A percentile compares a stretch with the other conserved stretches of the same genome.
Conservation (phyloP, 352 stramenopile genomes). For the Phytophthora agathidicida region DNA sequence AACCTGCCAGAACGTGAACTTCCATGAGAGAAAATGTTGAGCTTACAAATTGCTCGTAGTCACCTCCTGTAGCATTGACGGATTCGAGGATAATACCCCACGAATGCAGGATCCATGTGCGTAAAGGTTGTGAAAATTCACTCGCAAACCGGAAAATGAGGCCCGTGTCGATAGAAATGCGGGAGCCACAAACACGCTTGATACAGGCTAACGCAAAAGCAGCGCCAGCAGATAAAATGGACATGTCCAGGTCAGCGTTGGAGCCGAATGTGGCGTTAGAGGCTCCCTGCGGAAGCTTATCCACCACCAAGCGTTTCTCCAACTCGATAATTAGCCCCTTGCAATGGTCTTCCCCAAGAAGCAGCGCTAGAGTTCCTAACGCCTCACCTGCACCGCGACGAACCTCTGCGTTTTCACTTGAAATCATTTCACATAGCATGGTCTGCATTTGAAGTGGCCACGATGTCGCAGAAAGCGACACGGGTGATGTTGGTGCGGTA, state of each 20-base stretch:
- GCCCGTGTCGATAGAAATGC: slow-evolving; percentile 74
- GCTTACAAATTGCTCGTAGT: slow-evolving; percentile 86
- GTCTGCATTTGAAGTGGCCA: slow-evolving; percentile 82
- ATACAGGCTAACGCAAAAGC: slow-evolving; percentile 84
- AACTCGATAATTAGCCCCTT: slow-evolving; percentile 69
- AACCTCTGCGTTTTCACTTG: slow-evolving; percentile 64
- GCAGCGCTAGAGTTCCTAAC: slow-evolving; percentile 61
- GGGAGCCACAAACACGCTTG: slow-evolving; percentile 77
- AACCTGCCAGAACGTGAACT: slow-evolving; percentile 74
- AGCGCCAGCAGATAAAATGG: slow-evolving; percentile 60
- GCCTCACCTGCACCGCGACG: slow-evolving; percentile 78
- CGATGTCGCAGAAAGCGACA: slow-evolving; percentile 30
- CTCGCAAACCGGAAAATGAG: slow-evolving; percentile 76
- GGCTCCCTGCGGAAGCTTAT: slow-evolving; percentile 53
- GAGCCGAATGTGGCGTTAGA: slow-evolving; percentile 32
- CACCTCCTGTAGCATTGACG: slow-evolving; percentile 67
- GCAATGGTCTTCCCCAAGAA: slow-evolving; percentile 55
- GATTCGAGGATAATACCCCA: slow-evolving; percentile 88
- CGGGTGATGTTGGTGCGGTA: slow-evolving; percentile 12
- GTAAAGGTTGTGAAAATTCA: slow-evolving; percentile 76
- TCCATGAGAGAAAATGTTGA: slow-evolving; percentile 80
- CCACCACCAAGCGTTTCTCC: slow-evolving; percentile 67
- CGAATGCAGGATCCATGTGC: slow-evolving; percentile 83
- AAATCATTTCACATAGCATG: slow-evolving; percentile 84
- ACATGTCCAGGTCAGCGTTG: slow-evolving; percentile 43